Evolutionary conservation across 805 yeast species (phyloP).

Genomic region (Wickerhamiella brachini): DNA sequence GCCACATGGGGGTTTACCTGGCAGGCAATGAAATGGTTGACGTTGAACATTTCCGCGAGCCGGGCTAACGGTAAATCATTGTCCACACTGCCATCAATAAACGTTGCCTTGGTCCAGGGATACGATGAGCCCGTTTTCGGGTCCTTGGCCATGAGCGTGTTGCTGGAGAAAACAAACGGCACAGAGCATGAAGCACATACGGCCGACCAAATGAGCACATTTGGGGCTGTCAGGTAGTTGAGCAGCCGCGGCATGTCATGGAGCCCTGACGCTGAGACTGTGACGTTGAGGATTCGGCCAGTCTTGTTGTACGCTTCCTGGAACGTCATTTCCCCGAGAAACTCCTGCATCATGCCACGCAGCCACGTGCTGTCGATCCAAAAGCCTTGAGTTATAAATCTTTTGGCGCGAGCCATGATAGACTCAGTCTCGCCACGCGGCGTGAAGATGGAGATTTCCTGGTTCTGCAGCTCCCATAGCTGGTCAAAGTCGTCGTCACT

Average conservation of each 20-base stretch:
- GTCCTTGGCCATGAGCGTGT: conserved; percentile 73
- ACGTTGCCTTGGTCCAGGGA: conserved; percentile 74
- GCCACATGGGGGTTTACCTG: conserved; percentile 96
- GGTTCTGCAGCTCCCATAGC: conserved; percentile 34
- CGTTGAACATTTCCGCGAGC: conserved; percentile 91
- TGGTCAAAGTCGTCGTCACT: conserved; percentile 51
- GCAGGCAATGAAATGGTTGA: conserved; percentile 92
- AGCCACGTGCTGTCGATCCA: conserved; percentile 71
- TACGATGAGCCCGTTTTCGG: conserved; percentile 54
- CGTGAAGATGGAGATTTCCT: conserved; percentile 45
- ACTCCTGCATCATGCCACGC: conserved; percentile 55
- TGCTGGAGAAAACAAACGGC: conserved; percentile 82
- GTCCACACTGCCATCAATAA: conserved; percentile 93
- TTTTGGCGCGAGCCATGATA: conserved; percentile 36
- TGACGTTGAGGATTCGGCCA: conserved; percentile 81
- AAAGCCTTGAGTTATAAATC: conserved; percentile 72
- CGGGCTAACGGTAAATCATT: conserved; percentile 85
- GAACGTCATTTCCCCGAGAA: conserved; percentile 83
- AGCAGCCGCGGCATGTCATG: conserved; percentile 84
- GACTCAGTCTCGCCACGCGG: conserved; percentile 40
- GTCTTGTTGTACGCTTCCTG: conserved; percentile 91
- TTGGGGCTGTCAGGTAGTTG: conserved; percentile 87
- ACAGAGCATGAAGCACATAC: conserved; percentile 86
- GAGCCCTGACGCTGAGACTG: conserved; percentile 81
- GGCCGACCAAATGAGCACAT: conserved; percentile 81